Percentiles rank a stretch among this genome's conserved stretches.
These are phyloP conservation scores for Xylaria longipes DNA, from an alignment of 495 filamentous ascomycete genomes.

Conservation along the genomic window DNA sequence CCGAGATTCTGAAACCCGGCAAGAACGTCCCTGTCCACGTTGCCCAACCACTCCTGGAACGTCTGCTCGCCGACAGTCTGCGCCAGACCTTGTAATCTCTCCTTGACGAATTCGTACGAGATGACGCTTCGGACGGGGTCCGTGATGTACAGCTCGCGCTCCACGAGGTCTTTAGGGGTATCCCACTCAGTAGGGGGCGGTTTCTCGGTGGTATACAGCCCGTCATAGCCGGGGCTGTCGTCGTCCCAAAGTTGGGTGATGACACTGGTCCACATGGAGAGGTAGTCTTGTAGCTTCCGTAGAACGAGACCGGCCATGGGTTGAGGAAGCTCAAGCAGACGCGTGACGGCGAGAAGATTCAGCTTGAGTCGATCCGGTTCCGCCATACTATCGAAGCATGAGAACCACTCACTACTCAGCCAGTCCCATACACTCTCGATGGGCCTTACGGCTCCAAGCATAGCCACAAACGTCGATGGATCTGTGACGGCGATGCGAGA, in stretches of 20 bases:
- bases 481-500: constrained; percentile 77
- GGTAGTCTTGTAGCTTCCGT: constrained; percentile 55
- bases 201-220: constrained; percentile 72
- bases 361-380: constrained; percentile 80
- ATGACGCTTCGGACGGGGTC: constrained; percentile 77
- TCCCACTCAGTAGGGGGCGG: constrained; percentile 71
- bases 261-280: constrained; percentile 60
- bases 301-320: constrained; percentile 58
- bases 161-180: constrained; percentile 62
- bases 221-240: constrained; percentile 38
- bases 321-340: constrained; percentile 70
- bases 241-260: constrained; percentile 48
- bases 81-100: constrained; percentile 70
- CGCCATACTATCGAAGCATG: constrained; percentile 80
- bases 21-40: constrained; percentile 85
- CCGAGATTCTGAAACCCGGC: constrained; percentile 60
- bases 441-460: constrained; percentile 53
- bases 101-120: constrained; percentile 72
- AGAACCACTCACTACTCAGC: constrained; percentile 88
- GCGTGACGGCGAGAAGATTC: constrained; percentile 79
- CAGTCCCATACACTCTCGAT: constrained; percentile 66
- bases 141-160: constrained; percentile 58
- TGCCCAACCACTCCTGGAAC: constrained; percentile 82
- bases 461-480: constrained; percentile 67
- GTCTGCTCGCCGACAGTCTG: constrained; percentile 71